phyloP scores from a whole-genome alignment of 2,329 filamentous ascomycete species.

The Stromatinia cepivora region DNA sequence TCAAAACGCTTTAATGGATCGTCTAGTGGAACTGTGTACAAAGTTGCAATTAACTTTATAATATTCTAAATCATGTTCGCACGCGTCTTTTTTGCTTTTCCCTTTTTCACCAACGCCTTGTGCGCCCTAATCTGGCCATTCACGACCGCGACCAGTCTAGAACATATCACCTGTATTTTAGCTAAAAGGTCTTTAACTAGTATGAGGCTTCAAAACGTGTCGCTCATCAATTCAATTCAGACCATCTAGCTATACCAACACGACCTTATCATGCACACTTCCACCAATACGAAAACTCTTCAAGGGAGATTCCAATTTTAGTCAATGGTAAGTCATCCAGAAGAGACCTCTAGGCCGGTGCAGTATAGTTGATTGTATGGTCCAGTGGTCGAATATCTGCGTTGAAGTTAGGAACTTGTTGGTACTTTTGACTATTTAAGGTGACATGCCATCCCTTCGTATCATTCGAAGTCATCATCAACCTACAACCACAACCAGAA shows the following conservation, averaged over 20 bases:
- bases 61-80: neutral
- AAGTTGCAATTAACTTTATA: neutral
- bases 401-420: neutral
- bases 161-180: neutral
- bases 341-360: conserved; percentile 1
- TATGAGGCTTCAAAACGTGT: neutral
- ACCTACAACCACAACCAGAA: neutral
- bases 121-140: neutral
- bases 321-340: neutral
- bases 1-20: conserved; percentile 24
- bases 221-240: neutral
- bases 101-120: too few relatives aligned
- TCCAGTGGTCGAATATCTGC: neutral
- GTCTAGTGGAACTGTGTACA: neutral
- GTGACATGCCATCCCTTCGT: neutral
- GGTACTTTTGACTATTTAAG: conserved; percentile 3
- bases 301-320: too few relatives aligned
- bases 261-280: neutral
- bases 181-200: neutral
- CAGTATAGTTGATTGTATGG: neutral
- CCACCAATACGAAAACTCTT: neutral
- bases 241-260: neutral
- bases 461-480: neutral
- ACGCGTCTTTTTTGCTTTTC: neutral
- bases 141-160: neutral